Conservation (phyloP, 2,329 filamentous ascomycete species). For the Botrytis galanthina region DNA sequence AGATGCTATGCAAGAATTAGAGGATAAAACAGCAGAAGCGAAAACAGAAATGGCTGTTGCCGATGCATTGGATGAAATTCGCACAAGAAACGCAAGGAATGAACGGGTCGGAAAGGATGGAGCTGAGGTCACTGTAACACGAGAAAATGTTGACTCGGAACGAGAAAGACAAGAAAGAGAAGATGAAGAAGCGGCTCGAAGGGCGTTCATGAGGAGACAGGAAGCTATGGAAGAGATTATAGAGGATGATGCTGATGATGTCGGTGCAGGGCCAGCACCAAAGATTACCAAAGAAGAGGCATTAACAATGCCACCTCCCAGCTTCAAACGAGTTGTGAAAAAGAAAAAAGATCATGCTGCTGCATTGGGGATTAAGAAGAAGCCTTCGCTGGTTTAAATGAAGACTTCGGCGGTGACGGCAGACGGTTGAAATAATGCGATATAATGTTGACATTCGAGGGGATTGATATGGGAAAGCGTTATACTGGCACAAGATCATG, state of each 20-base stretch:
- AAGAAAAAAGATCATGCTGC: slow-evolving; percentile 81
- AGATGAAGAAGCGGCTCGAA: slow-evolving; percentile 76
- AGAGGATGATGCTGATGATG: slow-evolving; percentile 37
- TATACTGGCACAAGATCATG: neutral
- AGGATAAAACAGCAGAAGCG: slow-evolving; percentile 89
- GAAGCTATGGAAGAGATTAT: slow-evolving; percentile 38
- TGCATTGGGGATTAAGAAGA: slow-evolving; percentile 84
- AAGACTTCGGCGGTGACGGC: neutral
- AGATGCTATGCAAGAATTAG: slow-evolving; percentile 92
- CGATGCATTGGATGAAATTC: slow-evolving; percentile 91
- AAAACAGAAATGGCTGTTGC: slow-evolving; percentile 96
- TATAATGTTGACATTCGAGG: neutral
- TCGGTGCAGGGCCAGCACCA: slow-evolving; percentile 37
- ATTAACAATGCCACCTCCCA: slow-evolving; percentile 53
- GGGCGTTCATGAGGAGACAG: slow-evolving; percentile 62
- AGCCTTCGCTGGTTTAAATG: slow-evolving; percentile 54
- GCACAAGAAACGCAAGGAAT: slow-evolving; percentile 83
- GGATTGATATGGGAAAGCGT: neutral
- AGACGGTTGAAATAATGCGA: neutral
- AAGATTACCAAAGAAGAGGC: slow-evolving; percentile 40
- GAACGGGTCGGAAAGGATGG: slow-evolving; percentile 72
- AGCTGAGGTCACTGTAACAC: slow-evolving; percentile 56
- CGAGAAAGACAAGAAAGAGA: slow-evolving; percentile 69
- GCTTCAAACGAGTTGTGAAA: slow-evolving; percentile 75
- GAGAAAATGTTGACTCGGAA: slow-evolving; percentile 56